A percentile compares a stretch with the other conserved stretches of the same genome.
Evolutionary conservation across 2,329 filamentous ascomycete genomes (phyloP).

Genomic region (Arthroderma sp.): DNA sequence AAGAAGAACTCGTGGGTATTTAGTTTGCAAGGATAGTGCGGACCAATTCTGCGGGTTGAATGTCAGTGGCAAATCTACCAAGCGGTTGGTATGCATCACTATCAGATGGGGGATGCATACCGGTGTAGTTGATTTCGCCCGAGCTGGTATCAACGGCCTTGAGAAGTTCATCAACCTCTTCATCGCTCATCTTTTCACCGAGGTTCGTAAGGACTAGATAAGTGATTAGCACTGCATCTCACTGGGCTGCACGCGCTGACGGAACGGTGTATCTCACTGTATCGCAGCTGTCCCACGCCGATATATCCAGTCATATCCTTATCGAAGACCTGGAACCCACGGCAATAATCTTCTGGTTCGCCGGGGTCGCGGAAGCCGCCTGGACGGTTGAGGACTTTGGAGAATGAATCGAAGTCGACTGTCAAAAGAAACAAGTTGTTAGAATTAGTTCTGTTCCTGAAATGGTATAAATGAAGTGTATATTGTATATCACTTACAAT

Average conservation of each 20-base stretch:
- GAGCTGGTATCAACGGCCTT: conserved; percentile 95
- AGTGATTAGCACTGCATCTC: neutral
- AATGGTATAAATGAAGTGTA: neutral
- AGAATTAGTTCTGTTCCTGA: neutral
- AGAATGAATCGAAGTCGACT: conserved; percentile 98
- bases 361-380: conserved; percentile 97
- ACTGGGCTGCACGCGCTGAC: neutral
- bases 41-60: conserved; percentile 51
- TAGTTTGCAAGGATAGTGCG: conserved; percentile 78
- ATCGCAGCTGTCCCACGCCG: conserved; percentile 92
- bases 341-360: conserved; percentile 95
- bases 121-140: conserved; percentile 94
- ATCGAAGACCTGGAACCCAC: conserved; percentile 98
- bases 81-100: too few relatives aligned
- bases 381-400: conserved; percentile 90
- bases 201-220: conserved; percentile 73
- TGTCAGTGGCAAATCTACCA: conserved; percentile 10
- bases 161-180: conserved; percentile 95
- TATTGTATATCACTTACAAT: conserved; percentile 55
- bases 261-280: conserved; percentile 38
- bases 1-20: conserved; percentile 12
- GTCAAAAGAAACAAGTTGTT: neutral
- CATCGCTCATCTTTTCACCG: conserved; percentile 98
- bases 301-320: conserved; percentile 98
- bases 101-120: conserved; percentile 46